phyloP scores from a whole-genome alignment of 2,329 filamentous ascomycete genomes.

The Neopestalotiopsis rosae region DNA sequence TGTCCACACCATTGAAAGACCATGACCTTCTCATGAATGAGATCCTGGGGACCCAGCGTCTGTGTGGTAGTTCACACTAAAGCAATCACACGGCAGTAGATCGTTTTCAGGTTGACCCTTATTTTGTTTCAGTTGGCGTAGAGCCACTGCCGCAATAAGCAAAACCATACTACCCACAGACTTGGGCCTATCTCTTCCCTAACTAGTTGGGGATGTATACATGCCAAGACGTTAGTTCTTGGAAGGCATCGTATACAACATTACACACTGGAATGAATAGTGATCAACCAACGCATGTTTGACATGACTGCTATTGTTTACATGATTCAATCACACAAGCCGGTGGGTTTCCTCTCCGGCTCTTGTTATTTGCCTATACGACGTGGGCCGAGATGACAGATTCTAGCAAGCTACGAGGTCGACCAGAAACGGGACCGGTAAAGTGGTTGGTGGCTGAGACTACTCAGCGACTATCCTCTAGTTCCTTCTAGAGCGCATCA shows the following conservation, averaged over 20 bases:
- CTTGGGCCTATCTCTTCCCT: background rate
- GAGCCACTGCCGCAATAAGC: slow-evolving; percentile 15
- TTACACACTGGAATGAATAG: background rate
- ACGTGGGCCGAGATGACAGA: background rate
- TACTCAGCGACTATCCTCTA: background rate
- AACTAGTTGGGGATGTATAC: background rate
- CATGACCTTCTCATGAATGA: background rate
- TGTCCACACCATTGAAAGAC: background rate
- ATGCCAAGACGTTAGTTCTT: background rate
- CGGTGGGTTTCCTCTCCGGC: background rate
- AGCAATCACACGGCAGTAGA: background rate
- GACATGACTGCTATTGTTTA: background rate
- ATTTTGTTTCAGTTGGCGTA: slow-evolving; percentile 10
- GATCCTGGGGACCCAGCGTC: background rate
- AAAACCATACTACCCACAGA: slow-evolving; percentile 11
- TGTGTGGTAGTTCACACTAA: slow-evolving; percentile 1
- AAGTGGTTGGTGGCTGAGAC: slow-evolving; percentile 1
- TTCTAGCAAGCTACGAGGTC: background rate
- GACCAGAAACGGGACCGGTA: background rate
- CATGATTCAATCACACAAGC: background rate
- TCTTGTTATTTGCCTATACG: background rate
- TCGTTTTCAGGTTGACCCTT: slow-evolving; percentile 3
- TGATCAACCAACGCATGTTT: background rate
- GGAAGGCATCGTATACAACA: background rate
- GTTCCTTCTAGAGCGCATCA: background rate